phyloP scores from a whole-genome alignment of 2,329 filamentous ascomycete species.

The Penicillium sp. region DNA sequence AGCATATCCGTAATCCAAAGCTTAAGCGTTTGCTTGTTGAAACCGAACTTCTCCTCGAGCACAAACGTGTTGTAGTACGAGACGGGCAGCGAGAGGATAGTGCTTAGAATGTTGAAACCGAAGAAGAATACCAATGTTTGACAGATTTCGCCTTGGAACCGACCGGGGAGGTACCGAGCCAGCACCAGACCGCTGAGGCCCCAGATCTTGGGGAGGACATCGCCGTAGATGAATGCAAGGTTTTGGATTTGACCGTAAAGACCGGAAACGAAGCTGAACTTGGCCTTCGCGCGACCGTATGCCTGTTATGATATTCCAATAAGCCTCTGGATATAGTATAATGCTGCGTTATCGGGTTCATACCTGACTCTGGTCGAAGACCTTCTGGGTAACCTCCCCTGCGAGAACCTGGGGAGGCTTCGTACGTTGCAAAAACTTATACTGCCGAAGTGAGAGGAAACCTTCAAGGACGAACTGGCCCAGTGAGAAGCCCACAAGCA shows the following conservation, averaged over 20 bases:
- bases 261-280: slow-evolving; percentile 77
- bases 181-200: slow-evolving; percentile 72
- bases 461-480: slow-evolving; percentile 89
- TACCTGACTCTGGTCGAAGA: slow-evolving; percentile 90
- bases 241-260: slow-evolving; percentile 87
- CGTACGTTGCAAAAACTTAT: slow-evolving; percentile 75
- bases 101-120: slow-evolving; percentile 77
- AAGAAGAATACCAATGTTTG: slow-evolving; percentile 93
- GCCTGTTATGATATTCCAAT: slow-evolving; percentile 48
- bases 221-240: slow-evolving; percentile 81
- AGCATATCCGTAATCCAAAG: slow-evolving; percentile 87
- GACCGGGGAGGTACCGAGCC: slow-evolving; percentile 68
- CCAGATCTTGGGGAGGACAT: slow-evolving; percentile 91
- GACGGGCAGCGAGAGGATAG: slow-evolving; percentile 73
- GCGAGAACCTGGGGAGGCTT: slow-evolving; percentile 82
- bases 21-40: slow-evolving; percentile 94
- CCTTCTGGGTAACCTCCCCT: slow-evolving; percentile 82
- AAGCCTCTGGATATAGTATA: not conserved
- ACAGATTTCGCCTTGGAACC: slow-evolving; percentile 87
- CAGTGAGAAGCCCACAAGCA: slow-evolving; percentile 91
- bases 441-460: slow-evolving; percentile 85
- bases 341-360: slow-evolving; percentile 8
- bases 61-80: slow-evolving; percentile 94
- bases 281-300: slow-evolving; percentile 93
- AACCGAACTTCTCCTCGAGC: slow-evolving; percentile 93